Base-by-base conservation (phyloP, 352 stramenopile genomes). In the Phytophthora europaea region DNA sequence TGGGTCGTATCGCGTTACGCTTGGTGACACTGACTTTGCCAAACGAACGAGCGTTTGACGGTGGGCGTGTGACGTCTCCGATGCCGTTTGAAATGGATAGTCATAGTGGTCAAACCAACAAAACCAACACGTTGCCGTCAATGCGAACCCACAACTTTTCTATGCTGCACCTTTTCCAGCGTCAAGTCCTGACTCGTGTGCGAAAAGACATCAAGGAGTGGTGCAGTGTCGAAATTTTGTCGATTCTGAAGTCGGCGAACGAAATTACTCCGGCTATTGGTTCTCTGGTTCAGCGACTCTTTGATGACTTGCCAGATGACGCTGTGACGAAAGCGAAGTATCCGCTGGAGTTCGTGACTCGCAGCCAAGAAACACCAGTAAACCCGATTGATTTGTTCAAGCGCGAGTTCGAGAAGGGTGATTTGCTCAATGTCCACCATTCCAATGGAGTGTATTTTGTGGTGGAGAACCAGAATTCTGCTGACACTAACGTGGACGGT, bases 201-300 rank as follows among this genome's bases (percentile, higher is more conserved):
- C 78, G 88, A 23, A 84, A 85, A 53, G 82, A 91, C 20, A 91
- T 97, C 38, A 94, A 94, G 58, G 90, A 97, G 50, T 95, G 90
- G 85, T 93, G 85, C 50, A 94, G 88, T 34, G 70, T 93, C 1
- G 86, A 97, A 53, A 93, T 97, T 54, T 62, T 97, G 33, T 80
- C 79, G 6, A 95, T 97, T 65, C 71, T 97, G 47, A 83, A 83
- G 58, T 82, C 80, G 20, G 76, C 86, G 9, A 82, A 93, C 40
- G 71, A 79, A 45, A 86, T 95, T 16, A 94, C 90, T 9, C 85
- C 88, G 18, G 70, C 83, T 2, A 89, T 94, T 55, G 86, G 79
- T 6, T 60, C 75, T 13, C 67, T 97, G 18, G 85, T 95, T 15
- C 85, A 93, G 66, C 80, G 82, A 7, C 75, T 97, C 4, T 95